Percentiles rank a stretch among this genome's conserved stretches.
Evolutionary conservation across 2,329 filamentous ascomycete species (phyloP).

Genomic region (Trichoderma sp.): DNA sequence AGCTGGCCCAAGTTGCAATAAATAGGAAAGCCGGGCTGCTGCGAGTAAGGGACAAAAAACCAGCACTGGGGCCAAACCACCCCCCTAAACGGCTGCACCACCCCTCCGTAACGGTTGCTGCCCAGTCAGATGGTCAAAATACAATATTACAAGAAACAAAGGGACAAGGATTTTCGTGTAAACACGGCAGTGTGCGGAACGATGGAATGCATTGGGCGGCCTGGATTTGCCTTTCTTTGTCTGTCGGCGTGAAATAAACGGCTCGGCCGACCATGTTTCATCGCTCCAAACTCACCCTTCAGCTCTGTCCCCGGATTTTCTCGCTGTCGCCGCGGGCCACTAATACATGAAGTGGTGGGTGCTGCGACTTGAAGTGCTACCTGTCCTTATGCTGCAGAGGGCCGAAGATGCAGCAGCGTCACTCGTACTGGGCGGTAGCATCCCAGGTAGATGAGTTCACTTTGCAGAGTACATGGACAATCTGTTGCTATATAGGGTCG

Average conservation of each 20-base stretch:
- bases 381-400: background rate
- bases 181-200: conserved; percentile 11
- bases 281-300: conserved; percentile 3
- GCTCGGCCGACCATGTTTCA: conserved; percentile 25
- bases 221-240: conserved; percentile 2
- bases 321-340: background rate
- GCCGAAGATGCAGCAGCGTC: background rate
- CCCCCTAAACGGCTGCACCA: conserved; percentile 5
- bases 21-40: background rate
- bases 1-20: conserved; percentile 21
- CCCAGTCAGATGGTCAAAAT: conserved; percentile 17
- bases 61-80: background rate
- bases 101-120: conserved; percentile 17
- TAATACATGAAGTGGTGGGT: background rate
- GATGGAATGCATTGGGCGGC: background rate
- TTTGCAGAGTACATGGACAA: background rate
- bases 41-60: background rate
- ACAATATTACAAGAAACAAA: background rate
- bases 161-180: conserved; percentile 11
- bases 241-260: conserved; percentile 11
- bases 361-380: background rate
- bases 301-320: conserved; percentile 11
- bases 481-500: background rate
- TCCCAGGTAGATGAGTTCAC: background rate
- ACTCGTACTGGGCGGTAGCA: background rate